Percentiles rank a stretch among this genome's conserved stretches.
Conservation (phyloP, 768 basidiomycete genomes). For the Pleurotus tuber-regium region DNA sequence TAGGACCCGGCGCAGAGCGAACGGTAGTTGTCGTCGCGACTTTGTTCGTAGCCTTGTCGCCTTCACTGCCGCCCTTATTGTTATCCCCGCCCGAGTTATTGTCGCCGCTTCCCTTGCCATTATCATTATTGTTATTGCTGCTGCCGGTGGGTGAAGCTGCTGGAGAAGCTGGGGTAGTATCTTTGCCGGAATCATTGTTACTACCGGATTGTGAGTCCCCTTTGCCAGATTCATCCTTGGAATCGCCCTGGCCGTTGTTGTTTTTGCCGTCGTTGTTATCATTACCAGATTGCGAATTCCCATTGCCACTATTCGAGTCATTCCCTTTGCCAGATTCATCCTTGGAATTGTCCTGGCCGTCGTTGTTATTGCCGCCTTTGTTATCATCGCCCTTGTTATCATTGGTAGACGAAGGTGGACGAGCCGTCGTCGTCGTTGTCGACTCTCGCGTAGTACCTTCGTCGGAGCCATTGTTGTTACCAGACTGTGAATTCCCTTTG, state of each 20-base stretch:
- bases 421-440: not conserved
- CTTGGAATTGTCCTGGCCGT: too few relatives aligned
- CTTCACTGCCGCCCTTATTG: not conserved
- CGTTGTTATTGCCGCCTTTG: not conserved
- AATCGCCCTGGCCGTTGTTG: not conserved
- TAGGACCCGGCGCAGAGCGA: too few relatives aligned
- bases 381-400: not conserved
- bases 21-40: not conserved
- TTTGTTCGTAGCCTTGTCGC: not conserved
- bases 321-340: too few relatives aligned
- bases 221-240: not conserved
- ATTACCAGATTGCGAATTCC: not conserved
- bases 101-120: not conserved
- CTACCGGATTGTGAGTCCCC: not conserved
- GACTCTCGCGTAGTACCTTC: not conserved
- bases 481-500: not conserved
- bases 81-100: not conserved
- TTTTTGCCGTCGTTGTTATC: not conserved
- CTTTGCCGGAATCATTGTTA: not conserved
- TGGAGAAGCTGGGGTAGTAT: not conserved
- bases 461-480: not conserved
- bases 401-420: too few relatives aligned
- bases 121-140: not conserved
- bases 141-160: too few relatives aligned
- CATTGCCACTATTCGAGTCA: not conserved